phyloP scores from a whole-genome alignment of 2,329 filamentous ascomycete species.

The Scytalidium sp. region DNA sequence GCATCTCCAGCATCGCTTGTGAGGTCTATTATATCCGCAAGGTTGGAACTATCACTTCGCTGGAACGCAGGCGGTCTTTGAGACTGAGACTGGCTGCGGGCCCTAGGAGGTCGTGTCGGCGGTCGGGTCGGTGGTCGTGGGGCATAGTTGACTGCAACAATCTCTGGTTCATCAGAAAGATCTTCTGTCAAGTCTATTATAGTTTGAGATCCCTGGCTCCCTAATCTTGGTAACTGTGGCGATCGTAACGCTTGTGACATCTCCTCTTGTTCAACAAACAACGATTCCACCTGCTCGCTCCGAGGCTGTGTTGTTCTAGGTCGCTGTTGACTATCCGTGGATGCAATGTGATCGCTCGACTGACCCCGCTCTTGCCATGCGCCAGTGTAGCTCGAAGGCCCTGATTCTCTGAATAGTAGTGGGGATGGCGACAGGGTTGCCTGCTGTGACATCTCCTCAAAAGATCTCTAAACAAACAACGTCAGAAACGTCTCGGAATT shows the following conservation, averaged over 20 bases:
- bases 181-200: slow-evolving; percentile 31
- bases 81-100: slow-evolving; percentile 9
- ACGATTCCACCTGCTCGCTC: slow-evolving; percentile 12
- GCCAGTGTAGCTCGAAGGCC: slow-evolving; percentile 8
- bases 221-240: slow-evolving; percentile 15
- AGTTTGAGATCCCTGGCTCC: slow-evolving; percentile 22
- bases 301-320: slow-evolving; percentile 24
- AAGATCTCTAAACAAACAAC: slow-evolving; percentile 20
- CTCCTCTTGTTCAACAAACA: slow-evolving; percentile 13
- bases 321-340: not conserved
- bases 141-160: not conserved
- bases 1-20: slow-evolving; percentile 43
- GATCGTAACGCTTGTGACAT: slow-evolving; percentile 19
- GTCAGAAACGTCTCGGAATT: not conserved
- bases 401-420: slow-evolving; percentile 14
- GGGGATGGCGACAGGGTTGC: slow-evolving; percentile 24
- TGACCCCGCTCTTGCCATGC: slow-evolving; percentile 1
- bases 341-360: not conserved
- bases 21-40: slow-evolving; percentile 46
- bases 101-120: not conserved
- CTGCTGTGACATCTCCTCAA: slow-evolving; percentile 24
- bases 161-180: slow-evolving; percentile 16
- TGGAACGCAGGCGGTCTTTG: slow-evolving; percentile 22
- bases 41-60: slow-evolving; percentile 20
- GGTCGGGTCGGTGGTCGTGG: not conserved